A percentile compares a stretch with the other conserved stretches of the same genome.
Conservation (phyloP, 345 rosid genomes). For the Psidium friedrichsthalianum region DNA sequence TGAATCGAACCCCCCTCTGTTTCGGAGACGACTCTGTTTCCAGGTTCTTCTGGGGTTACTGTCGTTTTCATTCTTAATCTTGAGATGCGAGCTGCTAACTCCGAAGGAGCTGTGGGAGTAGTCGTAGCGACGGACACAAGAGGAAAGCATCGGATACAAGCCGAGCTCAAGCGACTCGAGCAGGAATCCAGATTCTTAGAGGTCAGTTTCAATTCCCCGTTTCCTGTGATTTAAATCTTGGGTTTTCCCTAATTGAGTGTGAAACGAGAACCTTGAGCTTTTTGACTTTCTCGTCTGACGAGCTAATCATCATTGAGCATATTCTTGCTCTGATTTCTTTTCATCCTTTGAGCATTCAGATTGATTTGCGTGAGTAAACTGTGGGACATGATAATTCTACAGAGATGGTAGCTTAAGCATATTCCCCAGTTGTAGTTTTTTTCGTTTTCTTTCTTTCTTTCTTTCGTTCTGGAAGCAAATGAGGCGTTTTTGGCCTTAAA, state of each 20-base stretch:
- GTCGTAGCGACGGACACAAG: constrained; percentile 26
- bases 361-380: background rate
- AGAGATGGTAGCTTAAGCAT: background rate
- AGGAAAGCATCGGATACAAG: constrained; percentile 76
- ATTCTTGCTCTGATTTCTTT: background rate
- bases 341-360: background rate
- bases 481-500: background rate
- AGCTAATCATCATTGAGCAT: background rate
- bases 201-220: constrained; percentile 18
- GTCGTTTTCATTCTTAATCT: background rate
- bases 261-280: background rate
- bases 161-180: constrained; percentile 67
- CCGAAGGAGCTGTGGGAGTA: constrained; percentile 34
- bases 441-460: background rate
- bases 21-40: background rate
- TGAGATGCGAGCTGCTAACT: constrained; percentile 44
- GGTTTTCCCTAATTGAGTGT: background rate
- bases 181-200: constrained; percentile 70
- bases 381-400: background rate
- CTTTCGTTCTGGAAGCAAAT: background rate
- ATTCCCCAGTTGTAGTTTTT: background rate
- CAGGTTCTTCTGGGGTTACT: background rate
- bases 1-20: background rate
- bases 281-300: background rate
- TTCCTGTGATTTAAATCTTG: background rate